These are phyloP conservation scores for Pulveroboletus sp. DNA, from an alignment of 768 basidiomycete genomes.

Conservation along the genomic window DNA sequence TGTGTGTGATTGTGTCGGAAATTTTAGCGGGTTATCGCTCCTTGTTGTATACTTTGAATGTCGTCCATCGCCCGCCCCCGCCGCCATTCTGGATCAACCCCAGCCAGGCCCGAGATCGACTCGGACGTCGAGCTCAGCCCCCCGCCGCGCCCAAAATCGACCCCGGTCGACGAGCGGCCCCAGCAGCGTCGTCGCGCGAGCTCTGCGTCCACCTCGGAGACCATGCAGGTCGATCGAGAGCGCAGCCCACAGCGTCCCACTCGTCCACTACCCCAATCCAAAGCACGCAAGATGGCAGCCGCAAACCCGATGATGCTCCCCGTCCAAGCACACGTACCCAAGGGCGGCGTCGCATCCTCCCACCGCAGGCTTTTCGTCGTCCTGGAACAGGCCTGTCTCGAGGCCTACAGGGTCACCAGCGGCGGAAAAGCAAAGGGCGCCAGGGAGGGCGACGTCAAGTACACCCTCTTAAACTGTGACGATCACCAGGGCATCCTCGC, in stretches of 20 bases:
- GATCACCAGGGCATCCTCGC: slow-evolving; percentile 99
- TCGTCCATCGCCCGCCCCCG: slow-evolving; percentile 40
- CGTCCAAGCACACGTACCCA: slow-evolving; percentile 71
- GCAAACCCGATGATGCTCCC: slow-evolving; percentile 81
- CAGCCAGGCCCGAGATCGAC: slow-evolving; percentile 17
- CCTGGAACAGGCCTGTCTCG: slow-evolving; percentile 90
- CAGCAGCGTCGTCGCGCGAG: slow-evolving; percentile 44
- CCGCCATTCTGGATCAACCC: slow-evolving; percentile 57
- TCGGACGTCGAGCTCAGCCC: slow-evolving; percentile 36
- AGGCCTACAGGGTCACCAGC: slow-evolving; percentile 84
- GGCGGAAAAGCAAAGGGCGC: slow-evolving; percentile 48
- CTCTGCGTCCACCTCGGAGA: slow-evolving; percentile 34
- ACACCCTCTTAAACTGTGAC: slow-evolving; percentile 95
- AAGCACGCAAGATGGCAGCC: slow-evolving; percentile 50
- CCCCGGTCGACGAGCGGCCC: slow-evolving; percentile 59
- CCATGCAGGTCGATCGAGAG: slow-evolving; percentile 31
- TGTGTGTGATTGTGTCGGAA: slow-evolving; percentile 22
- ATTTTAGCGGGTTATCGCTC: slow-evolving; percentile 5
- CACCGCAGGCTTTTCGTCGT: slow-evolving; percentile 83
- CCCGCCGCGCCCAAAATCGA: slow-evolving; percentile 71
- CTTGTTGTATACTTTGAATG: background rate
- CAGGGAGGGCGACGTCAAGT: slow-evolving; percentile 80
- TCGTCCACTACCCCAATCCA: slow-evolving; percentile 55
- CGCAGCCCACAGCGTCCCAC: slow-evolving; percentile 52
- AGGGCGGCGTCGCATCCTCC: slow-evolving; percentile 46